Base-by-base conservation (phyloP, 768 basidiomycete genomes). In the Auriscalpium vulgare region DNA sequence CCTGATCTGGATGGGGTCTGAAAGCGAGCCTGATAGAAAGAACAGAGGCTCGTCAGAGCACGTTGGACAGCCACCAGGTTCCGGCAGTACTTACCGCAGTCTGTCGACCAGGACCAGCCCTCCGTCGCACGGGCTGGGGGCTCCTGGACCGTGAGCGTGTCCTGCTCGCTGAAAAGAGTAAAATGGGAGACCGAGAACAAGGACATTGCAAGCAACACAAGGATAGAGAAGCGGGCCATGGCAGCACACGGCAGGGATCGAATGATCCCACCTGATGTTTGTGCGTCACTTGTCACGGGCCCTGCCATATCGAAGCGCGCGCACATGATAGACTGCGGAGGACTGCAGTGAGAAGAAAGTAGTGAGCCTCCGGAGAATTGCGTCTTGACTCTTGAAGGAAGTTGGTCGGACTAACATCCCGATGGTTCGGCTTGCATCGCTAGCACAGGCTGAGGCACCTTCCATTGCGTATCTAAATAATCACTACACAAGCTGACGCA, bases 91-190 rank as follows among this genome's bases (percentile, higher is more conserved):
- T 17, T 4, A 17, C 13, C 13, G 40, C 40, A 43, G 40, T 43
- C 17, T 43, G 17, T 43, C 40, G 40, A 44, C n/a, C 73, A 84
- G 40, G 59, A 94, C 94, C 91, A 69, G 93, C 95, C 69, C 86
- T 73, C 0, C 40, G 50, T 66, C 82, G 95, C 17, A 73, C 67
- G 5, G 70, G 55, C 2, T 65, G 57, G 54, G 21, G 21, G 21
- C 21, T 66, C 72, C 40, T 66, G 62, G 56, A 38, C 21, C 19
- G 47, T 21, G 37, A 74, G 55, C 40, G 65, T 43, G 40, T 70
- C 61, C 58, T 80, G 73, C 5, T 47, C 10, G 11, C n/a, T n/a
- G 11, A 43, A 43, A 38, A 66, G 45, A 10, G 37, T 48, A 7
- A 72, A 71, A 13, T 66, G 56, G 1, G 65, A 66, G 14, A 63